These are phyloP conservation scores for Azolla pinnata DNA, from an alignment of 75 land plant genomes.

Conservation along the genomic window DNA sequence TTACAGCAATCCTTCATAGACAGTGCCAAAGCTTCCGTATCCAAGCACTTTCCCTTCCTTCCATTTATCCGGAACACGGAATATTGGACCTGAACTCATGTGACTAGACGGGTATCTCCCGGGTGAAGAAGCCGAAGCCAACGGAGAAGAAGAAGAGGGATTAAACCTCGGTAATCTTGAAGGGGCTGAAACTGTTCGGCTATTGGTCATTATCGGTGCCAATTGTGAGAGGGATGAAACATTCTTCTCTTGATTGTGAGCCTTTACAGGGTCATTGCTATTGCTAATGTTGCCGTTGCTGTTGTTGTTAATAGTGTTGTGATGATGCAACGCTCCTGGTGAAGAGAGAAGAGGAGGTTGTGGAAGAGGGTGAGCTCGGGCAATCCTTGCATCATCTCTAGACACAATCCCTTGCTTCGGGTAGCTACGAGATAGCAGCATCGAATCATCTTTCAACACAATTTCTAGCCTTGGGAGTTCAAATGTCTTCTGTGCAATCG, in stretches of 20 bases:
- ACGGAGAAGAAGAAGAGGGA: too few relatives aligned
- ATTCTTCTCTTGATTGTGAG: too few relatives aligned
- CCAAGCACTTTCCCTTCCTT: conserved; percentile 12
- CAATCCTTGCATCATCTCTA: too few relatives aligned
- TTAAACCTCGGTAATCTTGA: too few relatives aligned
- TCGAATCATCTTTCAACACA: too few relatives aligned
- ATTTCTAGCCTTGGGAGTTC: neutral
- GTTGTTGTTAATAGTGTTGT: neutral
- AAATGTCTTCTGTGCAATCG: too few relatives aligned
- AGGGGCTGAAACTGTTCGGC: neutral
- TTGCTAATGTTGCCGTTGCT: too few relatives aligned
- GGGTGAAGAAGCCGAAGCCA: too few relatives aligned
- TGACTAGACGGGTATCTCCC: neutral
- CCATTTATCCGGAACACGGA: conserved; percentile 16
- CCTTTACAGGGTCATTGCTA: too few relatives aligned
- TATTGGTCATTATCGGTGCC: neutral
- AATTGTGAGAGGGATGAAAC: too few relatives aligned
- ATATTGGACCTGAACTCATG: neutral
- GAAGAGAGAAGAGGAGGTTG: neutral
- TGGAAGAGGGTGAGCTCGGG: conserved; percentile 1
- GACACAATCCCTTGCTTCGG: too few relatives aligned
- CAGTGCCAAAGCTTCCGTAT: conserved; percentile 27
- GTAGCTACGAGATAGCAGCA: too few relatives aligned
- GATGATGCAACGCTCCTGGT: neutral
- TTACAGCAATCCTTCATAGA: conserved; percentile 28